These are phyloP conservation scores for Sutorius australiensis DNA, from an alignment of 768 basidiomycete genomes.

Conservation along the genomic window DNA sequence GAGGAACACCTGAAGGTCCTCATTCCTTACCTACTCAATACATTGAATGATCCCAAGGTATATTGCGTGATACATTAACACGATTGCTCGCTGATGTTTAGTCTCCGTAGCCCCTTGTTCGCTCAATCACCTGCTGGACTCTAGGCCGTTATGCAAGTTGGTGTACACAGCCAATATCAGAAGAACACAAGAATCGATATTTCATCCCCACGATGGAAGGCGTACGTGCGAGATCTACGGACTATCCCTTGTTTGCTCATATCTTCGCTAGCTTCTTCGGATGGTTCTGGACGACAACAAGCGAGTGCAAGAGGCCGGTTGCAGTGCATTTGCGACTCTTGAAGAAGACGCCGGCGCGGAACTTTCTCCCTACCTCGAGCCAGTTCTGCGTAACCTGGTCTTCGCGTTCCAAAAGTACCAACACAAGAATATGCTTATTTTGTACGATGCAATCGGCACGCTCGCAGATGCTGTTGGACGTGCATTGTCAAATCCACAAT, in stretches of 20 bases:
- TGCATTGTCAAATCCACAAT: conserved; percentile 78
- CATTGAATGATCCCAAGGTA: conserved; percentile 89
- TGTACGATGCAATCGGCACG: conserved; percentile 99
- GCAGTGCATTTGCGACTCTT: conserved; percentile 96
- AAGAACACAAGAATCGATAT: conserved; percentile 84
- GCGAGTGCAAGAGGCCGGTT: conserved; percentile 98
- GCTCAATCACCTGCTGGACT: conserved; percentile 99
- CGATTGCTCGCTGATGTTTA: conserved; percentile 1
- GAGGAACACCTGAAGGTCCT: conserved; percentile 93
- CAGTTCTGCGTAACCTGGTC: conserved; percentile 90
- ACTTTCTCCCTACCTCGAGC: conserved; percentile 91
- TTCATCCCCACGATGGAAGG: conserved; percentile 99
- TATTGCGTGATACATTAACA: conserved; percentile 10
- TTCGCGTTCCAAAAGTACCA: conserved; percentile 98
- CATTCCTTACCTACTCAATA: conserved; percentile 88
- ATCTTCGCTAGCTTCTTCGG: conserved; percentile 69
- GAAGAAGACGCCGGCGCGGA: conserved; percentile 94
- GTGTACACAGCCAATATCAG: conserved; percentile 82
- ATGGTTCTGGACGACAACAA: conserved; percentile 99
- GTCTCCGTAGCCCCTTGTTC: conserved; percentile 75
- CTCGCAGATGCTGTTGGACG: conserved; percentile 94
- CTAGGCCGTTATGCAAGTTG: conserved; percentile 98
- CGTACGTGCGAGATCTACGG: conserved; percentile 46
- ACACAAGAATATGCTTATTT: conserved; percentile 97
- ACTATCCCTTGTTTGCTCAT: background rate